Percentiles rank a stretch among this genome's conserved stretches.
Evolutionary conservation across 1,284 basidiomycete genomes (phyloP).

Genomic region (Leccinum cinnamomeum): DNA sequence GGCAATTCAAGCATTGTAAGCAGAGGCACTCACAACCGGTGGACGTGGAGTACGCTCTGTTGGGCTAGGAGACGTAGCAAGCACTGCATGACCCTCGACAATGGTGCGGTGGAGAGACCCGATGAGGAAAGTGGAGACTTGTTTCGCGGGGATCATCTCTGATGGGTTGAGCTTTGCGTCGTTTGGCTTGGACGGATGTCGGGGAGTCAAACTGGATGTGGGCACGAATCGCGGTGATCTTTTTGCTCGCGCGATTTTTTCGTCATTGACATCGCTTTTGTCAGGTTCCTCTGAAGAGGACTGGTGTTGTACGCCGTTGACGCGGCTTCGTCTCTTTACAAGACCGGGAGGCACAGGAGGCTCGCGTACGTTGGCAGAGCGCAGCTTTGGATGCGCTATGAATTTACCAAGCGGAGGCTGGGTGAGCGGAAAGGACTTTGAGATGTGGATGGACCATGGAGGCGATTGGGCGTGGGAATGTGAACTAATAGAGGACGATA

Average conservation of each 20-base stretch:
- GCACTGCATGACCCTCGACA: conserved; percentile 8
- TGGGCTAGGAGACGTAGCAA: background rate
- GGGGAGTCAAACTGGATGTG: conserved; percentile 1
- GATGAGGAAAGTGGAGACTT: conserved; percentile 14
- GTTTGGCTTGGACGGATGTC: conserved; percentile 3
- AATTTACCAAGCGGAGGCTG: conserved; percentile 27
- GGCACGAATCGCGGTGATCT: conserved; percentile 8
- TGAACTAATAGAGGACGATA: conserved; percentile 23
- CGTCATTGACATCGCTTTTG: conserved; percentile 27
- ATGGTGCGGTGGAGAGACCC: conserved; percentile 9
- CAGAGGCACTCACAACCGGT: conserved; percentile 30
- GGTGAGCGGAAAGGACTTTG: conserved; percentile 34
- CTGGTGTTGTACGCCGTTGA: conserved; percentile 28
- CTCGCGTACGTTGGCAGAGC: conserved; percentile 29
- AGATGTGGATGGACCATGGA: conserved; percentile 29
- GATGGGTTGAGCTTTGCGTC: background rate
- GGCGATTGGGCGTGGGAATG: conserved; percentile 29
- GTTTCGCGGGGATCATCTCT: conserved; percentile 15
- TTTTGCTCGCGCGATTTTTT: conserved; percentile 11
- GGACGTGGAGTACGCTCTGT: conserved; percentile 15
- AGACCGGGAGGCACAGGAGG: conserved; percentile 34
- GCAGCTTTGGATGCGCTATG: conserved; percentile 34
- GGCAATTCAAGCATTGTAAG: conserved; percentile 18
- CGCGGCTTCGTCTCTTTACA: conserved; percentile 28
- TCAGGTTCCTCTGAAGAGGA: conserved; percentile 33